phyloP scores from a whole-genome alignment of 2,329 filamentous ascomycete species.

The Monilinia aucupariae region DNA sequence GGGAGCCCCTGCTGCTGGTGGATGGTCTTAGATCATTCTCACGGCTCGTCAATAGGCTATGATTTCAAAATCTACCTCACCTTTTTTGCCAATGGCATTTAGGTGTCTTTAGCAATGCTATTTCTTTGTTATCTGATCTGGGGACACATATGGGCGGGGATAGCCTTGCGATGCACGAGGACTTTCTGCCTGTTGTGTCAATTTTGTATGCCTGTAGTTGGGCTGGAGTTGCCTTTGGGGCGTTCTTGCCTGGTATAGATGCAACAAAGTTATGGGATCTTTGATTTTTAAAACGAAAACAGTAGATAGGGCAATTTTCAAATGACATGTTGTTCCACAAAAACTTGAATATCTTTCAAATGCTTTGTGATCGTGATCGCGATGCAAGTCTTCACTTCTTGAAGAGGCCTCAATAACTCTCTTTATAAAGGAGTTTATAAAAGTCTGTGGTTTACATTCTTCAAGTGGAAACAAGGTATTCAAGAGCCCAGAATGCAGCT shows the following conservation, averaged over 20 bases:
- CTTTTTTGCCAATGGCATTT: background rate
- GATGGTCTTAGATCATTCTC: background rate
- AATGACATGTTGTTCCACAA: background rate
- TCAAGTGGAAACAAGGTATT: no score
- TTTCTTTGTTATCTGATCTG: background rate
- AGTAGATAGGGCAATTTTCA: background rate
- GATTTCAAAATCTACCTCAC: background rate
- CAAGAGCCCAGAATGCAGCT: no score
- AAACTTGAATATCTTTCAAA: background rate
- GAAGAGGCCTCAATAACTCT: no score
- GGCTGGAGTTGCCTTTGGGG: constrained; percentile 12
- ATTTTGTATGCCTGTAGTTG: constrained; percentile 5
- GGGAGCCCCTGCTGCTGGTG: background rate
- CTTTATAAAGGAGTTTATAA: no score
- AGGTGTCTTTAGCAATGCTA: background rate
- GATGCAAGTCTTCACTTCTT: background rate
- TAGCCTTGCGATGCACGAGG: background rate
- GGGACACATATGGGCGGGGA: background rate
- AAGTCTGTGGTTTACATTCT: no score
- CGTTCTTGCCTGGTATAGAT: constrained; percentile 10
- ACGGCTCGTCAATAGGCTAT: background rate
- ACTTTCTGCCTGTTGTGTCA: constrained; percentile 2
- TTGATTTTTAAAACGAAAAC: background rate
- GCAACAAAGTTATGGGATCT: background rate
- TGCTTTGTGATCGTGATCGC: background rate